Evolutionary conservation across 2,329 filamentous ascomycete species (phyloP), one percentile per base, ranked within the genome.

Genomic region (Exserohilum rostratum): DNA sequence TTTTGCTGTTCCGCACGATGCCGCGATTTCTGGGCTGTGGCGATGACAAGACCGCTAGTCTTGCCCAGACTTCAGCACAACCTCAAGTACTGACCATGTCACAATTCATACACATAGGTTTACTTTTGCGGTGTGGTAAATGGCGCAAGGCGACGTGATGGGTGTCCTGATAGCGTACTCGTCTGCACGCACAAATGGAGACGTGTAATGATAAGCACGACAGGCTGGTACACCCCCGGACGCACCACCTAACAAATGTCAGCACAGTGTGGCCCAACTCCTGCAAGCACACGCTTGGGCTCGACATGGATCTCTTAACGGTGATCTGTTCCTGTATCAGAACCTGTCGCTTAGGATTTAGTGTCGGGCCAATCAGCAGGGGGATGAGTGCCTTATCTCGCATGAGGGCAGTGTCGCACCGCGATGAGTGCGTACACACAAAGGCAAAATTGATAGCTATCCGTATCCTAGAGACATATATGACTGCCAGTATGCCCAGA

Each of bases 341-440:
- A 50, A 49, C 45, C 37, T 48, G 46, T 47, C 46, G 38, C 47
- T 50, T 55, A 48, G 50, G 50, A 57, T 40, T 50, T 42, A 30
- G n/a, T 17, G 10, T 18, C 35, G 35, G 39, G 38, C 65, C 65
- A 64, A 66, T 68, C 55, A 61, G 43, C 34, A 17, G 15, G 15
- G 29, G 45, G 51, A 34, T 58, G 47, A 65, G 44, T 61, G 58
- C 58, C 62, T 71, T 69, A 69, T 71, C 67, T 66, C 96, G 53
- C 59, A 59, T 59, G 31, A 55, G 31, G 30, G 34, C 22, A 42
- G 30, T 20, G 11, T 37, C 18, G 18, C 42, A 15, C 22, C n/a
- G 30, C 29, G 5, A 31, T 29, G 17, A 51, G 7, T 6, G 13
- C 13, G 35, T 42, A 27, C 12, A 9, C 25, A 37, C 12, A 20